Conservation (phyloP, 495 filamentous ascomycete genomes). For the Podospora australis region DNA sequence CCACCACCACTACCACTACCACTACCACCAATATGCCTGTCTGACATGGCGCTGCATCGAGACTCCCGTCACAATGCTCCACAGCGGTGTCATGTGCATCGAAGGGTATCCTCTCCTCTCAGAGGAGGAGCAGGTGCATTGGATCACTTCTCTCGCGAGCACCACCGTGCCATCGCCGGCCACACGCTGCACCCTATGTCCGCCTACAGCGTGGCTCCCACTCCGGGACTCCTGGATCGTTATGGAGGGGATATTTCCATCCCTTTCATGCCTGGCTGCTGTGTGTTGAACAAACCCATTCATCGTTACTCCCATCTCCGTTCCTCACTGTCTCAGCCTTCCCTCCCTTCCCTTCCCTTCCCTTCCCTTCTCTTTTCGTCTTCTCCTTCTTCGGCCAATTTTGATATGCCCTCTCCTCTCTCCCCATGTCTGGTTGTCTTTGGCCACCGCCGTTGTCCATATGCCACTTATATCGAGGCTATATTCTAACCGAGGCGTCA, state of each 20-base stretch:
- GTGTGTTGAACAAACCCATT: constrained; percentile 18
- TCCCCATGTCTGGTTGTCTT: not conserved
- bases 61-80: constrained; percentile 18
- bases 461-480: constrained; percentile 8
- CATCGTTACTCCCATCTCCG: constrained; percentile 1
- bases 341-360: constrained; percentile 2
- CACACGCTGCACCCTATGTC: constrained; percentile 20
- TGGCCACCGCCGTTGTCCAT: not conserved
- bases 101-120: constrained; percentile 18
- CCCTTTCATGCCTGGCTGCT: constrained; percentile 26
- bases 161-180: constrained; percentile 14
- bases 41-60: constrained; percentile 22
- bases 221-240: constrained; percentile 16
- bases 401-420: constrained; percentile 1
- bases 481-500: constrained; percentile 20
- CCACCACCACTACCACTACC: constrained; percentile 2
- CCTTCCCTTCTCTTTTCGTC: not conserved
- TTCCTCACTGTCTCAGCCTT: constrained; percentile 1
- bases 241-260: constrained; percentile 8
- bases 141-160: constrained; percentile 22
- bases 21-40: constrained; percentile 26
- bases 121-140: constrained; percentile 20
- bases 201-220: constrained; percentile 16
- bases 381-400: constrained; percentile 3
- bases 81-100: constrained; percentile 7